Evolutionary conservation across 2,329 filamentous ascomycete genomes (phyloP).

Genomic region (Epichloe scottii): DNA sequence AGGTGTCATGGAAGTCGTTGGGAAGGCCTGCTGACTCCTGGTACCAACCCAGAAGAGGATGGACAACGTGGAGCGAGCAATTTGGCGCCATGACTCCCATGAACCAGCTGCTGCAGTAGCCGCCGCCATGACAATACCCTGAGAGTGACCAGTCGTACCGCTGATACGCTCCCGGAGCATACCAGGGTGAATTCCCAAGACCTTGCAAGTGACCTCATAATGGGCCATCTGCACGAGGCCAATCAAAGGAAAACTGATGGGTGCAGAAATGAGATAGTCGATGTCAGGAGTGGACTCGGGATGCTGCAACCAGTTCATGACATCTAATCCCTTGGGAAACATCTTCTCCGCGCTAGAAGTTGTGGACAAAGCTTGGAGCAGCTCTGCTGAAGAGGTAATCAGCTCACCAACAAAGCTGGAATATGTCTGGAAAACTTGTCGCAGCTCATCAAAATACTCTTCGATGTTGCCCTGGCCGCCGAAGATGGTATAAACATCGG

Average conservation of each 20-base stretch:
- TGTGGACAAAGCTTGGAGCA: constrained; percentile 73
- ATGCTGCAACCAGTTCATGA: constrained; percentile 86
- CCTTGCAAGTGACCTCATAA: constrained; percentile 88
- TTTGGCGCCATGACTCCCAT: constrained; percentile 83
- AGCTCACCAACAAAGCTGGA: constrained; percentile 81
- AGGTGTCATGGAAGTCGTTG: constrained; percentile 83
- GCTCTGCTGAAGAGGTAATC: constrained; percentile 66
- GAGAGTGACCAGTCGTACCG: constrained; percentile 90
- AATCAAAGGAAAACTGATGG: constrained; percentile 91
- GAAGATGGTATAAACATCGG: constrained; percentile 85
- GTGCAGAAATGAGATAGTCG: constrained; percentile 88
- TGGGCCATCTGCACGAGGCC: constrained; percentile 92
- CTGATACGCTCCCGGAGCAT: constrained; percentile 73
- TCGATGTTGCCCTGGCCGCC: constrained; percentile 98
- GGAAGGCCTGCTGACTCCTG: constrained; percentile 94
- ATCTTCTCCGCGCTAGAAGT: constrained; percentile 86
- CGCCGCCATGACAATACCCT: constrained; percentile 88
- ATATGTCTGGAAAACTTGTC: constrained; percentile 84
- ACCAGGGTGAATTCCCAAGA: constrained; percentile 78
- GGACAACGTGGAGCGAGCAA: constrained; percentile 68
- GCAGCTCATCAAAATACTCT: constrained; percentile 96
- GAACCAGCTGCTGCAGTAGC: constrained; percentile 81
- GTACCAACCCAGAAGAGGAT: constrained; percentile 98
- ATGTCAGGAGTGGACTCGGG: constrained; percentile 82
- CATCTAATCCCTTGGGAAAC: constrained; percentile 91